Percentiles rank a stretch among this genome's conserved stretches.
These are phyloP conservation scores for Chaetomium olivaceum DNA, from an alignment of 2,329 filamentous ascomycete genomes.

Conservation along the genomic window DNA sequence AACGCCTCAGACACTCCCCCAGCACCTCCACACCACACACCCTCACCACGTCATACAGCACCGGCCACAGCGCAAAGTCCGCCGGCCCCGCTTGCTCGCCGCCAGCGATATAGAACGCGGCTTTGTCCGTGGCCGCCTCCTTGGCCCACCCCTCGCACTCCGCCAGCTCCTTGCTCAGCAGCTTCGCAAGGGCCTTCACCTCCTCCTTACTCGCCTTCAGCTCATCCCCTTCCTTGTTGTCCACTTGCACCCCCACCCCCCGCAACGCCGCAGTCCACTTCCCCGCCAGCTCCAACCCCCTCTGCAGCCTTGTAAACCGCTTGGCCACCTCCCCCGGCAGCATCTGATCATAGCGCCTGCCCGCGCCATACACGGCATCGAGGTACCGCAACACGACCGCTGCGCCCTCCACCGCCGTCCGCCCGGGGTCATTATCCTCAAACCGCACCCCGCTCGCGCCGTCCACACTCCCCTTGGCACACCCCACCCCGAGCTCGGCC, in stretches of 20 bases:
- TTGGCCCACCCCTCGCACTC: conserved; percentile 45
- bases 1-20: conserved; percentile 39
- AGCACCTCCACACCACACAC: conserved; percentile 39
- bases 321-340: conserved; percentile 39
- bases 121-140: conserved; percentile 34
- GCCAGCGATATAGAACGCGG: conserved; percentile 48
- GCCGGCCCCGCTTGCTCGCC: conserved; percentile 43
- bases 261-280: conserved; percentile 36
- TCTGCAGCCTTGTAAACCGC: conserved; percentile 46
- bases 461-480: conserved; percentile 46
- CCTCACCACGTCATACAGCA: conserved; percentile 49
- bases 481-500: conserved; percentile 49
- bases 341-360: conserved; percentile 34
- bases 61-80: conserved; percentile 60
- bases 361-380: conserved; percentile 51
- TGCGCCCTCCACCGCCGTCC: conserved; percentile 52
- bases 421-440: conserved; percentile 54
- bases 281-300: conserved; percentile 42
- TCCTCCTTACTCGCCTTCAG: not conserved
- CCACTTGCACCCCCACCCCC: conserved; percentile 17
- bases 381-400: conserved; percentile 61
- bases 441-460: conserved; percentile 49
- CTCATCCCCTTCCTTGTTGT: not conserved
- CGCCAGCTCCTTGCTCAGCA: conserved; percentile 34
- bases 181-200: conserved; percentile 8